Evolutionary conservation across 106 monocot species (phyloP).

Genomic region (Platanthera guangdongensis): DNA sequence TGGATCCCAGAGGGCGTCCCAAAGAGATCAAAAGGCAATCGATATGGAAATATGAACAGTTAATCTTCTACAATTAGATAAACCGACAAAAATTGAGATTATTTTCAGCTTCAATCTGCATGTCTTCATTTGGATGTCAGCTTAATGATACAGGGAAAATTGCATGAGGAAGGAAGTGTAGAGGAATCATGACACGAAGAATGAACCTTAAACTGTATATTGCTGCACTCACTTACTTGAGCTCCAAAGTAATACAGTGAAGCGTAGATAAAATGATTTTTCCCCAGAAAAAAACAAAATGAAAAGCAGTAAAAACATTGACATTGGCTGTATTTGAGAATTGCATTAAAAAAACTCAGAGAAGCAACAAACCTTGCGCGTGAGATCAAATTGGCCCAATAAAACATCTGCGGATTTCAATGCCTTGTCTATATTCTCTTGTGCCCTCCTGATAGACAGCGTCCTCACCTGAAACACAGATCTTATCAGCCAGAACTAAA

Average conservation of each 20-base stretch:
- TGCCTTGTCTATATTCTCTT: slow-evolving; percentile 56
- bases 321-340: not conserved
- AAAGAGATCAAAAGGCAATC: too few species aligned
- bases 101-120: not conserved
- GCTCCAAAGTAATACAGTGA: not conserved
- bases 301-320: not conserved
- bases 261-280: not conserved
- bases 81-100: not conserved
- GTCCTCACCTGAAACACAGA: slow-evolving; percentile 40
- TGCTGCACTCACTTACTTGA: not conserved
- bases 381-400: slow-evolving; percentile 49
- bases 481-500: not conserved
- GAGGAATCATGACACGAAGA: not conserved
- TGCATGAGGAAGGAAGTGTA: not conserved
- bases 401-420: slow-evolving; percentile 48
- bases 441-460: slow-evolving; percentile 52
- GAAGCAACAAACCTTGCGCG: slow-evolving; percentile 34
- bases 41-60: too few species aligned
- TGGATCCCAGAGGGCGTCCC: too few species aligned
- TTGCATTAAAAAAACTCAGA: not conserved
- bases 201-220: not conserved
- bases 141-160: not conserved
- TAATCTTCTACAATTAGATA: too few species aligned
- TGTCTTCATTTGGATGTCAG: not conserved
- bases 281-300: not conserved